Percentiles rank a stretch among this genome's conserved stretches.
Conservation (phyloP, 495 filamentous ascomycete species). For the Penicillium arizonense region DNA sequence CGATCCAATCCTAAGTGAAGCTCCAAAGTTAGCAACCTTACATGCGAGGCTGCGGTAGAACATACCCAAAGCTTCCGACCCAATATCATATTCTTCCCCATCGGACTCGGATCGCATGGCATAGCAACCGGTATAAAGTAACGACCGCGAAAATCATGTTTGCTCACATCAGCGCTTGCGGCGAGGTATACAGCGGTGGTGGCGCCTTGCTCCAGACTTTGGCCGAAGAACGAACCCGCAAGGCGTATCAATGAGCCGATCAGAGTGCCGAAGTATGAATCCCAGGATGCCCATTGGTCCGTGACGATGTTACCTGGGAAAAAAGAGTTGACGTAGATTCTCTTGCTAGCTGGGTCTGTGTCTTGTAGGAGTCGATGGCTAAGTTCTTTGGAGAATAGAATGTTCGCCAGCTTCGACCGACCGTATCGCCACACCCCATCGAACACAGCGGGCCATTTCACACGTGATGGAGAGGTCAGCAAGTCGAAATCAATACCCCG, state of each 20-base stretch:
- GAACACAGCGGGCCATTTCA: constrained; percentile 12
- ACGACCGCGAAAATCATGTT: constrained; percentile 17
- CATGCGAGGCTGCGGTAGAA: background rate
- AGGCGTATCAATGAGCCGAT: constrained; percentile 8
- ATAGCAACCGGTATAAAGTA: constrained; percentile 39
- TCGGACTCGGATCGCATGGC: constrained; percentile 13
- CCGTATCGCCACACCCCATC: constrained; percentile 36
- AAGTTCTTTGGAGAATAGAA: constrained; percentile 41
- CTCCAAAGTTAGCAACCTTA: background rate
- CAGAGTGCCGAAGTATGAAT: constrained; percentile 21
- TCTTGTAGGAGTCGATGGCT: constrained; percentile 17
- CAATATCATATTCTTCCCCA: constrained; percentile 24
- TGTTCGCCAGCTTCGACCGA: constrained; percentile 42
- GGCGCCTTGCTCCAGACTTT: constrained; percentile 35
- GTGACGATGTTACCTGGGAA: constrained; percentile 44
- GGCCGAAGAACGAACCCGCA: constrained; percentile 13
- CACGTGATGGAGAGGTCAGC: constrained; percentile 19
- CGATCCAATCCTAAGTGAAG: constrained; percentile 18
- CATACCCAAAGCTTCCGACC: constrained; percentile 28
- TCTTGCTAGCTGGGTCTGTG: constrained; percentile 13
- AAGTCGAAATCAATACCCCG: constrained; percentile 19
- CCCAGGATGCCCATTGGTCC: constrained; percentile 32
- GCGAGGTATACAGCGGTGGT: constrained; percentile 37
- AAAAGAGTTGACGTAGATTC: constrained; percentile 35
- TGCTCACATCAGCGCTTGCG: constrained; percentile 16